Evolutionary conservation across 2,329 filamentous ascomycete species (phyloP).

Genomic region (Pseudogymnoascus destructans): DNA sequence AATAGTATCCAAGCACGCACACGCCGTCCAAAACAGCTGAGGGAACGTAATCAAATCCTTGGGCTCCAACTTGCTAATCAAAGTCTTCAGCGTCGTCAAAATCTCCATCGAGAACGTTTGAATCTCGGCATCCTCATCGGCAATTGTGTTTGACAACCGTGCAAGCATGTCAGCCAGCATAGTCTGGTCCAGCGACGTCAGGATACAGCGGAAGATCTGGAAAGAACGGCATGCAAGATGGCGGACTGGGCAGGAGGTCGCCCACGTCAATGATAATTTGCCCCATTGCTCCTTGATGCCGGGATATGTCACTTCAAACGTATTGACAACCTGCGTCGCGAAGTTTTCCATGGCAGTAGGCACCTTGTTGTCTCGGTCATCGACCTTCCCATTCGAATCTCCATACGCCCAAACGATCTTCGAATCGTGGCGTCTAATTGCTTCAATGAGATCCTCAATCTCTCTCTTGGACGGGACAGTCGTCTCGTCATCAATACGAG

Average conservation of each 20-base stretch:
- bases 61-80: slow-evolving; percentile 72
- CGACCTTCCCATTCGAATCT: slow-evolving; percentile 70
- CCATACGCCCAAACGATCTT: slow-evolving; percentile 90
- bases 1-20: slow-evolving; percentile 90
- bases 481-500: slow-evolving; percentile 49
- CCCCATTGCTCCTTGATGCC: slow-evolving; percentile 86
- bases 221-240: slow-evolving; percentile 95
- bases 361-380: slow-evolving; percentile 64
- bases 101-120: slow-evolving; percentile 98
- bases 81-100: slow-evolving; percentile 79
- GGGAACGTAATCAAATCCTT: slow-evolving; percentile 78
- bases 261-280: slow-evolving; percentile 82
- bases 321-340: slow-evolving; percentile 66
- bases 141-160: slow-evolving; percentile 88
- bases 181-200: slow-evolving; percentile 75
- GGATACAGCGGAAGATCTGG: slow-evolving; percentile 89
- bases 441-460: slow-evolving; percentile 80
- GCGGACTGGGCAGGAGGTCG: slow-evolving; percentile 87
- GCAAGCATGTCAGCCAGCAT: slow-evolving; percentile 98
- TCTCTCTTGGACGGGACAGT: slow-evolving; percentile 50
- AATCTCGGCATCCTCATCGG: slow-evolving; percentile 86
- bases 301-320: slow-evolving; percentile 74
- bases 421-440: slow-evolving; percentile 69
- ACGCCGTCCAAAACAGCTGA: slow-evolving; percentile 95
- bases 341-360: slow-evolving; percentile 79